Percentiles rank a stretch among this genome's conserved stretches.
Evolutionary conservation across 148 eudicot genomes (phyloP).

Genomic region (Suaeda aralocaspica): DNA sequence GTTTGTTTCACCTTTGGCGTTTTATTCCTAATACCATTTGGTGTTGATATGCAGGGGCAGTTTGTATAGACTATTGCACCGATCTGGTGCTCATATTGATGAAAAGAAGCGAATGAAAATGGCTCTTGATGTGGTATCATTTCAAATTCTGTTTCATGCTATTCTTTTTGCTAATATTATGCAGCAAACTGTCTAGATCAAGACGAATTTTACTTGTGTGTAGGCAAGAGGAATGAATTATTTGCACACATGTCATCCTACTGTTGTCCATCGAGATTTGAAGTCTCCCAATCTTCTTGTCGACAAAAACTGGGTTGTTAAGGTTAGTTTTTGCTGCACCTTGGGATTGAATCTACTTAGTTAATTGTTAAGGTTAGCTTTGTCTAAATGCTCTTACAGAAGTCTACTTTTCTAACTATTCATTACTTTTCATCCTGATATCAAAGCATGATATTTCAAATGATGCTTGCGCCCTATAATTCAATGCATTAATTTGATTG

Average conservation of each 20-base stretch:
- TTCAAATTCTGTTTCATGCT: constrained; percentile 8
- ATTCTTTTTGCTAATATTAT: neutral
- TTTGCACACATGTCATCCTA: constrained; percentile 86
- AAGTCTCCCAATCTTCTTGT: constrained; percentile 97
- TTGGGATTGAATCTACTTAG: neutral
- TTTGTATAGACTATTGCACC: constrained; percentile 80
- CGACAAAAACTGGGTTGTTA: constrained; percentile 92
- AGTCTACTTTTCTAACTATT: too few species aligned
- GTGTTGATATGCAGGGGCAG: constrained; percentile 67
- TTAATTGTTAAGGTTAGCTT: too few species aligned
- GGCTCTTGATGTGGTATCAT: constrained; percentile 95
- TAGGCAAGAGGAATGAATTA: constrained; percentile 99
- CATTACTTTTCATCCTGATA: too few species aligned
- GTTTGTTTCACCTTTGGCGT: neutral
- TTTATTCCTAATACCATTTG: constrained; percentile 1
- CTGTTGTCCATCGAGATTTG: constrained; percentile 91
- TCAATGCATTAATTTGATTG: neutral
- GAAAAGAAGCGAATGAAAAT: constrained; percentile 82
- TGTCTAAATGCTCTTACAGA: too few species aligned
- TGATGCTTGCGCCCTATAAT: neutral
- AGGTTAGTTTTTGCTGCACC: constrained; percentile 47
- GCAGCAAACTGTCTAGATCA: constrained; percentile 6
- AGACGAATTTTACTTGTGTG: constrained; percentile 23
- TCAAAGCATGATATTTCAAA: neutral
- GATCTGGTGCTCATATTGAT: constrained; percentile 68